These are phyloP conservation scores for Paracamarosporium sp. DNA, from an alignment of 2,329 filamentous ascomycete species.

Conservation along the genomic window DNA sequence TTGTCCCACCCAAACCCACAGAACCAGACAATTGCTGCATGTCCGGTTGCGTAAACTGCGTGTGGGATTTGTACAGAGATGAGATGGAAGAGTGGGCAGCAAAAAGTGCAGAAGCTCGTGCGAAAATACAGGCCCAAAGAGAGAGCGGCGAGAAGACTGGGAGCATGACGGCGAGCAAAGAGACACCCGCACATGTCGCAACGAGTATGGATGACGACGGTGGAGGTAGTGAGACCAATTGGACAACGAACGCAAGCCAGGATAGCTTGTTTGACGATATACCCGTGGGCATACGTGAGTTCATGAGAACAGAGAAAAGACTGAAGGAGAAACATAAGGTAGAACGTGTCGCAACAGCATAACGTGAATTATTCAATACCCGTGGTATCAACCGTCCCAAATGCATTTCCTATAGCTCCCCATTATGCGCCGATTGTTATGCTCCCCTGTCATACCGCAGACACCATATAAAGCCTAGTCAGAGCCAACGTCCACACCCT, in stretches of 20 bases:
- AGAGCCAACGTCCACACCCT: slow-evolving; percentile 81
- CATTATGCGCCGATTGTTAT: neutral
- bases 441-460: slow-evolving; percentile 10
- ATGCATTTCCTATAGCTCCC: neutral
- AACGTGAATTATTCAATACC: slow-evolving; percentile 20
- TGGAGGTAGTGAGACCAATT: slow-evolving; percentile 75
- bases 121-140: slow-evolving; percentile 51
- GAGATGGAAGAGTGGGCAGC: slow-evolving; percentile 89
- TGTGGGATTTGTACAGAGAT: slow-evolving; percentile 91
- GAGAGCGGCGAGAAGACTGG: slow-evolving; percentile 36
- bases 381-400: slow-evolving; percentile 9
- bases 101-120: slow-evolving; percentile 68
- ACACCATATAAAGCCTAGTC: slow-evolving; percentile 21
- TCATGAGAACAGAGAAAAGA: slow-evolving; percentile 96
- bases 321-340: slow-evolving; percentile 76
- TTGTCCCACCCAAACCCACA: slow-evolving; percentile 80
- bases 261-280: slow-evolving; percentile 79
- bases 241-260: slow-evolving; percentile 56
- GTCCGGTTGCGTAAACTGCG: slow-evolving; percentile 97
- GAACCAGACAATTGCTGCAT: slow-evolving; percentile 99
- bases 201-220: slow-evolving; percentile 81
- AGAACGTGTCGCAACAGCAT: slow-evolving; percentile 53
- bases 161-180: slow-evolving; percentile 43
- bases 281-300: slow-evolving; percentile 91
- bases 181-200: slow-evolving; percentile 57